Percentiles rank a stretch among this genome's conserved stretches.
Conservation (phyloP, 495 filamentous ascomycete species). For the Tuber calosporum region DNA sequence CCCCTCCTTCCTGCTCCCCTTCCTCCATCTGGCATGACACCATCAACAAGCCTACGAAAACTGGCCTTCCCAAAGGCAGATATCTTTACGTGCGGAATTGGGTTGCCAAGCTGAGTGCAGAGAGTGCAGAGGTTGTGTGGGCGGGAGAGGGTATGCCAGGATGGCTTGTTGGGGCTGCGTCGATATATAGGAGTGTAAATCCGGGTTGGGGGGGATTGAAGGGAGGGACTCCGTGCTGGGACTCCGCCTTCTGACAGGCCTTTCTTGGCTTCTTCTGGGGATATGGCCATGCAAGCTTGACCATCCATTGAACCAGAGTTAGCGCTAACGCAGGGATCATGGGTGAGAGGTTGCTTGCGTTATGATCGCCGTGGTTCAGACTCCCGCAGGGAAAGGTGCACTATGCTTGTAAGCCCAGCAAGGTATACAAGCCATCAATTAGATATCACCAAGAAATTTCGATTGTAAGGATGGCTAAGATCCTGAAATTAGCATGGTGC, state of each 20-base stretch:
- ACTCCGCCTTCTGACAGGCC: constrained; percentile 69
- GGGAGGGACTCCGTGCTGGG: constrained; percentile 47
- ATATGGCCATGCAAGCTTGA: constrained; percentile 51
- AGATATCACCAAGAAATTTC: background rate
- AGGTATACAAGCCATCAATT: background rate
- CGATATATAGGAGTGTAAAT: constrained; percentile 49
- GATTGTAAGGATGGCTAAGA: background rate
- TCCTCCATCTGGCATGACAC: constrained; percentile 60
- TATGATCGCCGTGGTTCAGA: background rate
- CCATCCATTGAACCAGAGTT: constrained; percentile 47
- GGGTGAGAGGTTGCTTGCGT: background rate
- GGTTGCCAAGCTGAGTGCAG: constrained; percentile 60
- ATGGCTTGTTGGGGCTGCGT: constrained; percentile 62
- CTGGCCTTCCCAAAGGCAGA: constrained; percentile 72
- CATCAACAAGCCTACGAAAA: constrained; percentile 57
- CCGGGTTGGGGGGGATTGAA: background rate
- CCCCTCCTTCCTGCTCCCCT: background rate
- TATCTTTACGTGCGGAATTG: constrained; percentile 77
- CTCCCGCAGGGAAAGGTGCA: background rate
- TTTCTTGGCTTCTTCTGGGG: constrained; percentile 68
- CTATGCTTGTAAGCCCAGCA: background rate
- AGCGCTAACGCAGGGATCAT: background rate
- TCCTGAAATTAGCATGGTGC: background rate
- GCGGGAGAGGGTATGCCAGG: constrained; percentile 67
- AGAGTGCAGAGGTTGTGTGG: constrained; percentile 75